These are phyloP conservation scores for Teratosphaeriaceae sp. DNA, from an alignment of 2,329 filamentous ascomycete species.

Conservation along the genomic window DNA sequence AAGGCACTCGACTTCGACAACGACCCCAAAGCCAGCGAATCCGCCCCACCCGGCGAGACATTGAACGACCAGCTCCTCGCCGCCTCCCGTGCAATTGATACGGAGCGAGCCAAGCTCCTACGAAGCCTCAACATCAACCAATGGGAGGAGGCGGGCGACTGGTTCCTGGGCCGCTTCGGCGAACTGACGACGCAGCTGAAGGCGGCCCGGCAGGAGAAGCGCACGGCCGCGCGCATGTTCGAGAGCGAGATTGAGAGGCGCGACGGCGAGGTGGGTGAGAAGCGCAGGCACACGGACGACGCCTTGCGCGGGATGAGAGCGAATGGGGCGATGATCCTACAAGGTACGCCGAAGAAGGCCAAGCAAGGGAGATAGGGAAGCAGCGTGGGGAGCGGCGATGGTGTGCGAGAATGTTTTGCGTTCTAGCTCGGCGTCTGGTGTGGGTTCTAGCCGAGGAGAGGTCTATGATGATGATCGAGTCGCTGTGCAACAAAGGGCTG, in stretches of 20 bases:
- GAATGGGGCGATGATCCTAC: slow-evolving; percentile 48
- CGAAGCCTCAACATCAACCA: slow-evolving; percentile 45
- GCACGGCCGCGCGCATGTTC: slow-evolving; percentile 46
- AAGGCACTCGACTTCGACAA: slow-evolving; percentile 23
- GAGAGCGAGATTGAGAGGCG: slow-evolving; percentile 50
- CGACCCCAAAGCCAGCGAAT: slow-evolving; percentile 12
- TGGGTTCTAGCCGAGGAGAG: background rate
- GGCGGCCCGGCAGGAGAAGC: slow-evolving; percentile 46
- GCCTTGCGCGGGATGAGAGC: slow-evolving; percentile 43
- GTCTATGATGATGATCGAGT: too few species aligned
- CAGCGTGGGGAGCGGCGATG: background rate
- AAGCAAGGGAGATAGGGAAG: slow-evolving; percentile 13
- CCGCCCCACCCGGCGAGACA: background rate
- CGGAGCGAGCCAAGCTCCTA: slow-evolving; percentile 46
- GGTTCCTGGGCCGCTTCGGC: slow-evolving; percentile 51
- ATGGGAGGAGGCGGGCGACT: slow-evolving; percentile 58
- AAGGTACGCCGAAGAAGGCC: slow-evolving; percentile 35
- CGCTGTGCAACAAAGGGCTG: background rate
- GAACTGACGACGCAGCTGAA: slow-evolving; percentile 46
- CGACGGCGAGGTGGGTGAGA: slow-evolving; percentile 45
- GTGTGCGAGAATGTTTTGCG: background rate
- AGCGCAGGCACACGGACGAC: slow-evolving; percentile 34
- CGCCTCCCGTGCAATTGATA: background rate
- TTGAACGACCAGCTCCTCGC: slow-evolving; percentile 5
- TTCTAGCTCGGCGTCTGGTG: slow-evolving; percentile 5